These are phyloP conservation scores for Penicillium soppii DNA, from an alignment of 495 filamentous ascomycete species.

Conservation along the genomic window DNA sequence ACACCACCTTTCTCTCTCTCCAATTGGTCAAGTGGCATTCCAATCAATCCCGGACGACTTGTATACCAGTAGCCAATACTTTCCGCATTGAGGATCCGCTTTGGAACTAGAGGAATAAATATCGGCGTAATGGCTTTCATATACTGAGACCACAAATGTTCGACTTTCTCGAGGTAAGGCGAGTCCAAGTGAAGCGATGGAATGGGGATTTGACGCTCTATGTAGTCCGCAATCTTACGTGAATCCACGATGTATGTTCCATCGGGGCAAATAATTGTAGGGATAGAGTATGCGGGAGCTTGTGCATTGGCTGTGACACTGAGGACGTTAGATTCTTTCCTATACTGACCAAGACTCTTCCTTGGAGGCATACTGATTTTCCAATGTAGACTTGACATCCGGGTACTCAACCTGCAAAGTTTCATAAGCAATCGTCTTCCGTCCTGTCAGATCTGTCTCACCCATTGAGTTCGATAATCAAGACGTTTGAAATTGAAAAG, in stretches of 20 bases:
- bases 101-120: conserved; percentile 34
- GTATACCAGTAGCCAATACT: conserved; percentile 45
- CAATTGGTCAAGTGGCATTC: conserved; percentile 44
- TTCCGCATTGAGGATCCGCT: conserved; percentile 34
- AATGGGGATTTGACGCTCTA: conserved; percentile 53
- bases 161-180: conserved; percentile 33
- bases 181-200: conserved; percentile 54
- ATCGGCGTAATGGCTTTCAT: conserved; percentile 20
- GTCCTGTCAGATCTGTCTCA: conserved; percentile 9
- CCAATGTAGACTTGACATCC: conserved; percentile 49
- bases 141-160: conserved; percentile 12
- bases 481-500: conserved; percentile 61
- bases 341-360: background rate
- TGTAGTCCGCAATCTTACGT: conserved; percentile 46
- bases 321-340: conserved; percentile 4
- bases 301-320: conserved; percentile 39
- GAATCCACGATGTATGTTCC: conserved; percentile 60
- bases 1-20: conserved; percentile 40
- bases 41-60: conserved; percentile 36
- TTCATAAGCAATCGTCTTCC: background rate
- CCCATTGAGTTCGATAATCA: conserved; percentile 63
- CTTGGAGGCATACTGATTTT: conserved; percentile 39
- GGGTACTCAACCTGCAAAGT: conserved; percentile 51
- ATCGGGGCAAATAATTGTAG: conserved; percentile 50
- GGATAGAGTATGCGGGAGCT: conserved; percentile 49